Evolutionary conservation across 176 grass and related monocot genomes (phyloP).

Genomic region (Tuctoria greenei): DNA sequence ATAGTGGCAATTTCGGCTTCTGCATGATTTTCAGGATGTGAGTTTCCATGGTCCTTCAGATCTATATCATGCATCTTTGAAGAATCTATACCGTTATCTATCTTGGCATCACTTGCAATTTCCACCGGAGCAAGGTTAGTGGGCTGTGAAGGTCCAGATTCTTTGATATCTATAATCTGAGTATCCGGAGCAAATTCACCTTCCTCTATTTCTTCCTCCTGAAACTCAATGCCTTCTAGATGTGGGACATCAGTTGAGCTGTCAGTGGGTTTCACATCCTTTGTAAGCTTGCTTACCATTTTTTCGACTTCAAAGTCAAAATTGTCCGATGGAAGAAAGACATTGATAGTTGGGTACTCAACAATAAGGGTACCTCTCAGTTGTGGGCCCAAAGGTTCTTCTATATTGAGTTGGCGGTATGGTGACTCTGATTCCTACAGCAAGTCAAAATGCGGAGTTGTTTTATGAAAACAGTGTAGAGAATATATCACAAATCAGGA

Average conservation of each 20-base stretch:
- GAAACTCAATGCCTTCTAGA: constrained; percentile 54
- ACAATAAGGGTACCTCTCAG: constrained; percentile 59
- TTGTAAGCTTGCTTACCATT: constrained; percentile 20
- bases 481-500: neutral
- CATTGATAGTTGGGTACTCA: constrained; percentile 76
- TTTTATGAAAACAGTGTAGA: constrained; percentile 6
- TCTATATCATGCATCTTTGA: neutral
- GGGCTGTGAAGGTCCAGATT: constrained; percentile 31
- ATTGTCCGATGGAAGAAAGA: constrained; percentile 73
- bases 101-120: constrained; percentile 18
- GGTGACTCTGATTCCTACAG: constrained; percentile 57
- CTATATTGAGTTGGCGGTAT: constrained; percentile 54
- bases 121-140: constrained; percentile 12
- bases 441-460: constrained; percentile 18
- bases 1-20: neutral
- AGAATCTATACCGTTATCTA: neutral
- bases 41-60: constrained; percentile 1
- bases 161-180: constrained; percentile 57
- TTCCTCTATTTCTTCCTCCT: constrained; percentile 92
- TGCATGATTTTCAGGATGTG: constrained; percentile 8
- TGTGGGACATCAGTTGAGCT: constrained; percentile 9
- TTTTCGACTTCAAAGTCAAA: constrained; percentile 68
- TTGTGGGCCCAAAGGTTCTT: constrained; percentile 56
- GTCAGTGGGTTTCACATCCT: constrained; percentile 22
- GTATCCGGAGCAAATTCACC: constrained; percentile 67